A percentile compares a stretch with the other conserved stretches of the same genome.
These are phyloP conservation scores for Chrysosporium keratinophilum DNA, from an alignment of 2,329 filamentous ascomycete genomes.

Conservation along the genomic window DNA sequence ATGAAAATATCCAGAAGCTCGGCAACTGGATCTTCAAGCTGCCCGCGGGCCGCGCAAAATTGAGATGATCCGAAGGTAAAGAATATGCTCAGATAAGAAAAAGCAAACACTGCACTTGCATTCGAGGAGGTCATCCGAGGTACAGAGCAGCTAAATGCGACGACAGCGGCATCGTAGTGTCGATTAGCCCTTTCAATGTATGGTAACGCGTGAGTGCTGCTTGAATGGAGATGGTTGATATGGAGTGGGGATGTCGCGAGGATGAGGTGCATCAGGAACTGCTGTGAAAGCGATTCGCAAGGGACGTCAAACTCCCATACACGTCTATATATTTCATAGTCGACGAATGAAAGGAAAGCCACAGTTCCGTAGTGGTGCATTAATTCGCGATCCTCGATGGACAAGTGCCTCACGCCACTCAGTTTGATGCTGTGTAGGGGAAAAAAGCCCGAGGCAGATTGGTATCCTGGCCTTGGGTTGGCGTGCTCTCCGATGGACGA, in stretches of 20 bases:
- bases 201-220: background rate
- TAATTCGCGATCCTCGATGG: constrained; percentile 11
- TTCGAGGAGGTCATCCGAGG: constrained; percentile 7
- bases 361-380: constrained; percentile 16
- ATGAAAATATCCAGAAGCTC: constrained; percentile 14
- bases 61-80: constrained; percentile 16
- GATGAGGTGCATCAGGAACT: constrained; percentile 22
- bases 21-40: constrained; percentile 11
- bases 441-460: background rate
- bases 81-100: constrained; percentile 15
- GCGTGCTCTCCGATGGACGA: background rate
- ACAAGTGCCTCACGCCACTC: background rate
- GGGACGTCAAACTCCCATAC: constrained; percentile 17
- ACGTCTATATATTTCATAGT: constrained; percentile 14
- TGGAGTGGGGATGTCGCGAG: constrained; percentile 21
- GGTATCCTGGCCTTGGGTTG: background rate
- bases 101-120: constrained; percentile 15
- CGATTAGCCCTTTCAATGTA: constrained; percentile 13
- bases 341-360: constrained; percentile 10
- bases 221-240: constrained; percentile 13
- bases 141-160: constrained; percentile 8
- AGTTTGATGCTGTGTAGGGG: too few species aligned
- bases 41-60: background rate
- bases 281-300: constrained; percentile 14
- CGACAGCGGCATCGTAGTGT: constrained; percentile 14